A percentile compares a stretch with the other conserved stretches of the same genome.
These are phyloP conservation scores for Tricholoma hemisulphureum DNA, from an alignment of 768 basidiomycete species.

Conservation along the genomic window DNA sequence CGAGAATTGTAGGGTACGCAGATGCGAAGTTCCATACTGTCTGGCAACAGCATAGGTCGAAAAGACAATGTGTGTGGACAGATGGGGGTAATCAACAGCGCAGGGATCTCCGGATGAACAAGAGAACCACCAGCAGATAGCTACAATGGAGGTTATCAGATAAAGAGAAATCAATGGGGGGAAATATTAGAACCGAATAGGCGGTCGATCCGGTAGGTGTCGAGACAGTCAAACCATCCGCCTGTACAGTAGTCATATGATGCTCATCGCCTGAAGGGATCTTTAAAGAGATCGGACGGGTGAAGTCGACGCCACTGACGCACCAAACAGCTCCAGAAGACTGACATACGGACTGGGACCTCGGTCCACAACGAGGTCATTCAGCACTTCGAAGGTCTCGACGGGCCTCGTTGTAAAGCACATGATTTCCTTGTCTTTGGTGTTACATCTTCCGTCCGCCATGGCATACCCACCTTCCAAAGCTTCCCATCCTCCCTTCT, in stretches of 20 bases:
- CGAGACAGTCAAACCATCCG: slow-evolving; percentile 91
- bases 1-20: slow-evolving; percentile 99
- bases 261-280: slow-evolving; percentile 82
- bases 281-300: background rate
- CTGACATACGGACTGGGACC: slow-evolving; percentile 98
- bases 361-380: slow-evolving; percentile 96
- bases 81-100: slow-evolving; percentile 93
- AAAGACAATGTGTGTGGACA: slow-evolving; percentile 99
- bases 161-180: slow-evolving; percentile 6
- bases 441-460: slow-evolving; percentile 43
- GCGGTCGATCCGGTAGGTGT: slow-evolving; percentile 99
- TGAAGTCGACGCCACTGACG: slow-evolving; percentile 25
- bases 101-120: slow-evolving; percentile 96
- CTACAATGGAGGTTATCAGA: slow-evolving; percentile 28
- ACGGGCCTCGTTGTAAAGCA: slow-evolving; percentile 94
- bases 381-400: slow-evolving; percentile 94
- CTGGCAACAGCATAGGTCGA: slow-evolving; percentile 96
- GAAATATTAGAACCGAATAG: slow-evolving; percentile 74
- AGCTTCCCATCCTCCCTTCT: slow-evolving; percentile 93
- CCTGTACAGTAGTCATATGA: slow-evolving; percentile 99
- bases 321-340: slow-evolving; percentile 93
- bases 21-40: slow-evolving; percentile 96
- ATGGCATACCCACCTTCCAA: slow-evolving; percentile 67
- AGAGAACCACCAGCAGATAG: slow-evolving; percentile 97
- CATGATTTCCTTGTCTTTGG: slow-evolving; percentile 95